Percentiles rank a stretch among this genome's conserved stretches.
These are phyloP conservation scores for Linnemannia exigua DNA, from an alignment of 192 early-diverging fungal genomes.

Conservation along the genomic window DNA sequence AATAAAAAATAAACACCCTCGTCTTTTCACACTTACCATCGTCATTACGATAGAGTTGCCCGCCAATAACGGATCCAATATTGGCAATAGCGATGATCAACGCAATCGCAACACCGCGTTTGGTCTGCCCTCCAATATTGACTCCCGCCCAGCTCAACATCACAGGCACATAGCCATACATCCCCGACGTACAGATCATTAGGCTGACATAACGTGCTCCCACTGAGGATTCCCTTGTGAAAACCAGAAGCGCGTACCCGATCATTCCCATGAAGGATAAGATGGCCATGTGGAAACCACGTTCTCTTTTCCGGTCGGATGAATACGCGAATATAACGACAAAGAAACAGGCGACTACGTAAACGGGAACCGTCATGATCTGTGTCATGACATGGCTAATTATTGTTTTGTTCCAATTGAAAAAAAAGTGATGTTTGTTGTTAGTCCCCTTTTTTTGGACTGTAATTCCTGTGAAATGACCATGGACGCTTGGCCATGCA, in stretches of 20 bases:
- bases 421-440: neutral
- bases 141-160: conserved; percentile 71
- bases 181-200: conserved; percentile 54
- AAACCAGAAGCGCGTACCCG: conserved; percentile 60
- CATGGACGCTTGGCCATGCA: neutral
- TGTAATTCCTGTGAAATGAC: neutral
- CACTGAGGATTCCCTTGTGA: conserved; percentile 17
- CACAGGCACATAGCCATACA: conserved; percentile 65
- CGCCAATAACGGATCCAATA: conserved; percentile 74
- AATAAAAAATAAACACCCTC: neutral
- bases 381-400: conserved; percentile 34
- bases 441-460: neutral
- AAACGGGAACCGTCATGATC: conserved; percentile 63
- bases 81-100: conserved; percentile 75
- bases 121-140: conserved; percentile 78
- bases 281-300: conserved; percentile 55
- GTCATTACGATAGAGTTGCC: conserved; percentile 77
- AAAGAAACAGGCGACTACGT: conserved; percentile 52
- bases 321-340: conserved; percentile 21
- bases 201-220: conserved; percentile 50
- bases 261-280: conserved; percentile 42
- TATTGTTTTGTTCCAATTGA: neutral
- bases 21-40: neutral
- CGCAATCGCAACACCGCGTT: conserved; percentile 74
- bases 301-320: conserved; percentile 35